These are phyloP conservation scores for Fremontodendron californicum DNA, from an alignment of 345 rosid species.

Conservation along the genomic window DNA sequence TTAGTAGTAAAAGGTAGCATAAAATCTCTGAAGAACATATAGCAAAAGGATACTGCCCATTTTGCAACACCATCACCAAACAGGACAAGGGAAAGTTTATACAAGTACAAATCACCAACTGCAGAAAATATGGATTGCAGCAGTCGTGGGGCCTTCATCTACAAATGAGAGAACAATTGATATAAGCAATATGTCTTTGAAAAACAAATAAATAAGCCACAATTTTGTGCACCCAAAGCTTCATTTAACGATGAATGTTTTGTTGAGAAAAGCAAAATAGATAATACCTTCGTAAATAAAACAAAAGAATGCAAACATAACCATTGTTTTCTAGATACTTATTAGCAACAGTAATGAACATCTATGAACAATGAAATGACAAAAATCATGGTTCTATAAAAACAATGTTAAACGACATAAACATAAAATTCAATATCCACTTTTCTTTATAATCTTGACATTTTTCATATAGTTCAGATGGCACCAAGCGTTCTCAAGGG, in stretches of 20 bases:
- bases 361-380: neutral
- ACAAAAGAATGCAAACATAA: neutral
- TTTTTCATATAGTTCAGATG: neutral
- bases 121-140: conserved; percentile 83
- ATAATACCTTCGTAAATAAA: neutral
- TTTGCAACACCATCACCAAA: conserved; percentile 56
- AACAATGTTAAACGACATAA: neutral
- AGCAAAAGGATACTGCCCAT: conserved; percentile 83
- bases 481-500: neutral
- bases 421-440: neutral
- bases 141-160: conserved; percentile 73
- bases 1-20: neutral
- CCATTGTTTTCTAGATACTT: neutral
- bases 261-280: neutral
- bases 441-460: neutral
- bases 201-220: conserved; percentile 8
- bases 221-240: neutral
- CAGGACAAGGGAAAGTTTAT: conserved; percentile 55
- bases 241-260: neutral
- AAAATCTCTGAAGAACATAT: neutral
- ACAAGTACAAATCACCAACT: conserved; percentile 76
- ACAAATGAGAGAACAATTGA: conserved; percentile 17
- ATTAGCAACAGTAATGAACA: neutral
- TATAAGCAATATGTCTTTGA: neutral
- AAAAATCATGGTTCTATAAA: neutral